Evolutionary conservation across 2,329 filamentous ascomycete species (phyloP), one percentile per base, ranked within the genome.

Genomic region (Colletotrichum incanum): DNA sequence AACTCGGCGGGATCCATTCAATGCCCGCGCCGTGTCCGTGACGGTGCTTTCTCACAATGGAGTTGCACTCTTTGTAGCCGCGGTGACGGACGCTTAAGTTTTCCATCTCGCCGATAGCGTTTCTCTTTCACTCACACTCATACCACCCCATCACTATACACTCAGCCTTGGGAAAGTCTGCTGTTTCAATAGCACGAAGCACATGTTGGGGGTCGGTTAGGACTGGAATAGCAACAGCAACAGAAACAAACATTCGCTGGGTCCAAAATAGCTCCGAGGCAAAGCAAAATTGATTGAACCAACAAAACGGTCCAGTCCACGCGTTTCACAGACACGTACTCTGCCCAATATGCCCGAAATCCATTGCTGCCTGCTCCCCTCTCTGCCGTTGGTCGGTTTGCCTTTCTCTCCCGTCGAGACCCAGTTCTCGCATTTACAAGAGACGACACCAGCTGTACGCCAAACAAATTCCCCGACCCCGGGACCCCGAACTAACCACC

Each of bases 381-480:
- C 26, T 20, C 7, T 20, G 31, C 9, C 14, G 28, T 34, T 31
- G 11, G 58, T 26, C 18, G 18, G 23, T 18, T 37, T 28, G 55
- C n/a, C 18, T 59, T 18, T 28, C 34, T 45, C 39, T 59, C 12
- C 50, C 49, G 49, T 45, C 9, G 63, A 45, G 54, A n/a, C 47
- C 67, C 63, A 43, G 49, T 62, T 50, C 9, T 52, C 18, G 28
- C 54, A 68, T 72, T 16, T 50, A 64, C 65, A 47, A 61, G 49
- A 71, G 56, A 67, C 68, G 43, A 34, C 68, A 62, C 43, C 54
- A 41, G 23, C 52, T 63, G 52, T 64, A 64, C 12, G 52, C 52
- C 69, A 72, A 67, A 69, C 59, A 59, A 54, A 64, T 43, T 54
- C 39, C 39, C 58, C 65, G 52, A 59, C 58, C 69, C 69, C 58